Evolutionary conservation across 169 alveolate species (phyloP).

Genomic region (Cryptosporidium ubiquitum): DNA sequence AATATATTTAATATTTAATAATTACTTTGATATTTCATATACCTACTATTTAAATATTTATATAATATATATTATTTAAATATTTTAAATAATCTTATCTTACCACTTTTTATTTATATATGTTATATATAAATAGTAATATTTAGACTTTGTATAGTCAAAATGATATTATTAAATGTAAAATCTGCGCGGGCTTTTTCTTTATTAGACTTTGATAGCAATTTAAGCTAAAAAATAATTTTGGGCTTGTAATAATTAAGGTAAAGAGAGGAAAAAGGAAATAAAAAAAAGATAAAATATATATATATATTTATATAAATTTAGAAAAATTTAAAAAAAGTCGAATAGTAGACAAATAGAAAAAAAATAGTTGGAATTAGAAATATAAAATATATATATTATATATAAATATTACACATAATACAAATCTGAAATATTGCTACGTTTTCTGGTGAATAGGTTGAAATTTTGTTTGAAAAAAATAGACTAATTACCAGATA

Average conservation of each 20-base stretch:
- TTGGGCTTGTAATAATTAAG: background rate
- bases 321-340: background rate
- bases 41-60: background rate
- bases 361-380: conserved; percentile 14
- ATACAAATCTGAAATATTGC: background rate
- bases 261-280: background rate
- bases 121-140: too few relatives aligned
- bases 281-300: background rate
- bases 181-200: background rate
- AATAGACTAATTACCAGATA: background rate
- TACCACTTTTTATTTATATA: too few relatives aligned
- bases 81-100: too few relatives aligned
- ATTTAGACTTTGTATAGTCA: background rate
- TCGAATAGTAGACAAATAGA: conserved; percentile 13
- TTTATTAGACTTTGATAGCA: background rate
- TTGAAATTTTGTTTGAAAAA: background rate
- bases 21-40: background rate
- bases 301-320: background rate
- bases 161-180: background rate
- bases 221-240: background rate
- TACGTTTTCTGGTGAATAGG: background rate
- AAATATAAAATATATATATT: background rate
- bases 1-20: too few relatives aligned
- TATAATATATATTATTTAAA: too few relatives aligned
- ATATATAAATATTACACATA: background rate